Percentiles rank a stretch among this genome's conserved stretches.
Conservation (phyloP, 805 yeast genomes). For the Candida cerambycidarum region DNA sequence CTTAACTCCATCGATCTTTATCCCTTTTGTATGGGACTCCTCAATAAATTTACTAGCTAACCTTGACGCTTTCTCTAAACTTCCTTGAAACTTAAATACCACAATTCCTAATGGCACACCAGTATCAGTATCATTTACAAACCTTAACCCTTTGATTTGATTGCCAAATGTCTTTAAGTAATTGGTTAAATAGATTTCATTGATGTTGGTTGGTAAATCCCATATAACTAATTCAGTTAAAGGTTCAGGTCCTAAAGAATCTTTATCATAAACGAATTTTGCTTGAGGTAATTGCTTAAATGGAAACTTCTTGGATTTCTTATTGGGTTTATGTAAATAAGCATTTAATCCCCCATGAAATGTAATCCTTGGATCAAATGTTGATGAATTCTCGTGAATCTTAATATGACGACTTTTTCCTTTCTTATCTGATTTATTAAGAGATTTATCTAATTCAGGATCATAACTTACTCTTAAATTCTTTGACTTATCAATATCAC, state of each 20-base stretch:
- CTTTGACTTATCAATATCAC: slow-evolving; percentile 20
- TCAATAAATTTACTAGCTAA: slow-evolving; percentile 33
- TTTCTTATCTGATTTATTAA: slow-evolving; percentile 33
- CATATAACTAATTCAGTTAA: slow-evolving; percentile 67
- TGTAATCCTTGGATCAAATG: slow-evolving; percentile 43
- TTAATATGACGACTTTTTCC: slow-evolving; percentile 40
- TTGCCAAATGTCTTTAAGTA: slow-evolving; percentile 64
- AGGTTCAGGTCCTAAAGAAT: slow-evolving; percentile 77
- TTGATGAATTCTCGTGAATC: slow-evolving; percentile 24
- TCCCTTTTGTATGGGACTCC: slow-evolving; percentile 26
- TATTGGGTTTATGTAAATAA: slow-evolving; percentile 39
- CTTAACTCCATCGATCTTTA: slow-evolving; percentile 52
- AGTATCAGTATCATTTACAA: slow-evolving; percentile 66
- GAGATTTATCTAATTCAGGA: slow-evolving; percentile 38
- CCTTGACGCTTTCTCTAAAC: slow-evolving; percentile 43
- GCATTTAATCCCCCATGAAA: slow-evolving; percentile 17
- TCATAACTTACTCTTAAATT: slow-evolving; percentile 51
- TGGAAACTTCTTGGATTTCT: slow-evolving; percentile 40
- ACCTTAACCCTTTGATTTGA: slow-evolving; percentile 52
- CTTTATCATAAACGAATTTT: slow-evolving; percentile 56
- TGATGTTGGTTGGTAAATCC: slow-evolving; percentile 58
- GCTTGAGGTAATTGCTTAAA: slow-evolving; percentile 44
- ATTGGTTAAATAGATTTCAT: slow-evolving; percentile 45
- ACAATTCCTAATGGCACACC: slow-evolving; percentile 81
- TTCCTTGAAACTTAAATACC: slow-evolving; percentile 59